Evolutionary conservation across 495 filamentous ascomycete species (phyloP), one percentile per base, ranked within the genome.

Genomic region (Cairneyella variabilis): DNA sequence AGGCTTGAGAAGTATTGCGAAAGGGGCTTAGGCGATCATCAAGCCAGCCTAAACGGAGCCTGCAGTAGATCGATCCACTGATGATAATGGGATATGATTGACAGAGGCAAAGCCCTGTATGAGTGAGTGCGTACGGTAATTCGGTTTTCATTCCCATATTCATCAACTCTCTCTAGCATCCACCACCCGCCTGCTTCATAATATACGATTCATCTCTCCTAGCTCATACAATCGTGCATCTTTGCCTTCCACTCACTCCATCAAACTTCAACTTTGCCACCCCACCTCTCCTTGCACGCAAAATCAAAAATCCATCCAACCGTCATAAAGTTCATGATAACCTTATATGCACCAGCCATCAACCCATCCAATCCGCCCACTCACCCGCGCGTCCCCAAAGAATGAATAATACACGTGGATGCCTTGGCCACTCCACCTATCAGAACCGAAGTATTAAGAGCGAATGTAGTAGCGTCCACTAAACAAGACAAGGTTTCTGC

Each of bases 321-420:
- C 47, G 17, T 57, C 55, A 43, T 57, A 46, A 47, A 52, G 32
- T 42, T 57, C 55, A 38, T 57, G 37, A 53, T 16, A 52, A 42
- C 43, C 49, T 40, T 52, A 57, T 57, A 52, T 57, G 55, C 48
- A 57, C 23, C 54, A 3, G 21, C 20, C 22, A 18, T n/a, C 26
- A 8, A 27, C 10, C 22, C 32, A 23, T 50, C 14, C 32, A 50
- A 50, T 17, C 30, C 27, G 22, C 28, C 17, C 28, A 21, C 25
- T 23, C 45, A 26, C 16, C 50, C 37, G 39, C n/a, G 27, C 36
- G 18, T 34, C 17, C 22, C 21, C 34, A 41, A 51, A 51, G 34
- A 51, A 34, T 51, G 48, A 51, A 41, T 51, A 38, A 41, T 40
- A 48, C 43, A 45, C n/a, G 42, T 20, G 39, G 36, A 43, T 57